Percentiles rank a stretch among this genome's conserved stretches.
These are phyloP conservation scores for Pichia scutulata DNA, from an alignment of 805 yeast species.

Conservation along the genomic window DNA sequence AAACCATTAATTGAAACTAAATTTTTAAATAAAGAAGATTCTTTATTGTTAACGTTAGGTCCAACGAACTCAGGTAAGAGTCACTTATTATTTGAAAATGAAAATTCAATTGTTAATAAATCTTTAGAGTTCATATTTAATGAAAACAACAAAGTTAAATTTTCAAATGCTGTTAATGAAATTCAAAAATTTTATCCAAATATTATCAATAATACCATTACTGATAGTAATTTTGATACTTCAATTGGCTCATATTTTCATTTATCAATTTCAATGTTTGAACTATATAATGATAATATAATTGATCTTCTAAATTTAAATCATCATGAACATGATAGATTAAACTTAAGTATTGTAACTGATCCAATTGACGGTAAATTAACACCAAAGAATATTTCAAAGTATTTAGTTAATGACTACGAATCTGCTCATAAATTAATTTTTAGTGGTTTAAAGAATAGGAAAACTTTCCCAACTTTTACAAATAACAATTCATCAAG, in stretches of 20 bases:
- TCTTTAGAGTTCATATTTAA: slow-evolving; percentile 21
- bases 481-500: slow-evolving; percentile 39
- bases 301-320: slow-evolving; percentile 28
- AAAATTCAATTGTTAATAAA: slow-evolving; percentile 10
- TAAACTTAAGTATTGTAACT: slow-evolving; percentile 33
- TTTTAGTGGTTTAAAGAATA: slow-evolving; percentile 30
- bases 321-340: slow-evolving; percentile 12
- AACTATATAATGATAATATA: slow-evolving; percentile 41
- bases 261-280: slow-evolving; percentile 44
- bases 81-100: slow-evolving; percentile 31
- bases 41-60: slow-evolving; percentile 41
- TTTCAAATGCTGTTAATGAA: slow-evolving; percentile 1
- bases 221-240: not conserved
- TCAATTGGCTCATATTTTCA: not conserved
- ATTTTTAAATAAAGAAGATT: slow-evolving; percentile 30
- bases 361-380: slow-evolving; percentile 37
- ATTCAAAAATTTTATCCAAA: slow-evolving; percentile 9
- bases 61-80: slow-evolving; percentile 48
- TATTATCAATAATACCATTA: not conserved
- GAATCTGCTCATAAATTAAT: slow-evolving; percentile 33
- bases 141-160: slow-evolving; percentile 2
- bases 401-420: slow-evolving; percentile 30
- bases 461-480: slow-evolving; percentile 37
- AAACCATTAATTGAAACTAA: slow-evolving; percentile 27
- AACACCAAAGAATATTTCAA: slow-evolving; percentile 37